Evolutionary conservation across 352 stramenopile genomes (phyloP), one percentile per base, ranked within the genome.

Genomic region (Phytophthora quininea): DNA sequence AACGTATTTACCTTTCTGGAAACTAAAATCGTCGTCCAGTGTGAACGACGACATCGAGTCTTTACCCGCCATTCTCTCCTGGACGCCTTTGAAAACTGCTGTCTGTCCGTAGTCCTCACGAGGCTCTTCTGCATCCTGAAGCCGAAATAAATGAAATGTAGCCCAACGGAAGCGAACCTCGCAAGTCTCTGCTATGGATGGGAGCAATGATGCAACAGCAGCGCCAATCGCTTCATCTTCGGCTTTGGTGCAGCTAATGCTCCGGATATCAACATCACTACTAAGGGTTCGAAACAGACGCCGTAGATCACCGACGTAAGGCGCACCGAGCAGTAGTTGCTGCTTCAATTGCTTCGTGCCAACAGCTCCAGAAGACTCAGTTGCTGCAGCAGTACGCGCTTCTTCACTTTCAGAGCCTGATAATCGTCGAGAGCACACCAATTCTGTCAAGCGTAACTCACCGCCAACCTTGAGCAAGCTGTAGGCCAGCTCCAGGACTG

Each of bases 51-150:
- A 33, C 7, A 19, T 38, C 7, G 14, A 19, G 24, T 9, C 38
- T 42, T 35, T 19, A 32, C 40, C 50, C 15, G 4, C 47, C 19
- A 35, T 38, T n/a, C 40, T 59, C 19, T 40, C 33, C 6, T 32
- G n/a, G 46, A 33, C 37, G 10, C 76, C 76, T 2, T 71, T 67
- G 48, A 77, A 89, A 56, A 75, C 60, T 8, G 80, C 82, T 2
- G 54, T 66, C 38, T 91, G 74, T 9, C 82, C 82, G 37, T 91
- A 91, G 71, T 91, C 69, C 54, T 91, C 82, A 0, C 48, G n/a
- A 5, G 72, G 62, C 3, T 79, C 56, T 35, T 91, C 82, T 0
- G 79, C 29, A 47, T 77, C 52, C 32, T 74, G 54, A 0, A 88
- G 53, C 58, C 82, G 82, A 54, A 88, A 90, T 7, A 73, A 45